Evolutionary conservation across 768 basidiomycete genomes (phyloP), one percentile per base, ranked within the genome.

Genomic region (Tephrocybe rancida): DNA sequence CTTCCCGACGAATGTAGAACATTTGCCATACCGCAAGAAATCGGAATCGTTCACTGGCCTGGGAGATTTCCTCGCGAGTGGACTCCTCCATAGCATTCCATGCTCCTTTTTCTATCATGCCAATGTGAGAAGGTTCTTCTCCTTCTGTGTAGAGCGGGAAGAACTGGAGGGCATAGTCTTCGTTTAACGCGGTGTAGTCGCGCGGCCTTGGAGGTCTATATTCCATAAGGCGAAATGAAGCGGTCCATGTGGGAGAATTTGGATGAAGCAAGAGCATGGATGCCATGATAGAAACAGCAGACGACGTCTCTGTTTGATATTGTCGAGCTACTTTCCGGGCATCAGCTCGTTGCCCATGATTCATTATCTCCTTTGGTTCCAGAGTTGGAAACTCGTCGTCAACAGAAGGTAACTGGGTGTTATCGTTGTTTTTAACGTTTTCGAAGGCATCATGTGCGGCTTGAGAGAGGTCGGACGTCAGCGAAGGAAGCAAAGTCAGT

Each of bases 21-120:
- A 53, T 53, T 18, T 57, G 50, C 56, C 56, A 57, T 5, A 53
- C 32, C 11, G 51, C 56, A 24, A 53, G 39, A 18, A 38, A 22
- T 8, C 46, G 46, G 34, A 44, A 57, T 25, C 47, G 39, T 16
- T 39, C 8, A 5, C 13, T 29, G 25, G 48, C 42, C 10, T 44
- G 21, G 18, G 5, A 24, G 13, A 49, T 19, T 13, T 38, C 35
- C 30, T 48, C 29, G 11, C 48, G 46, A 11, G 16, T 56, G 19
- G 4, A 10, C 7, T 32, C 13, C 2, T 51, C 34, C 32, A 57
- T 30, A 8, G 51, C 39, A 19, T 49, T n/a, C 56, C 51, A 57
- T 3, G 35, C 37, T 16, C 21, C 26, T 3, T 52, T 47, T n/a
- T 21, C n/a, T 19, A 46, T 38, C n/a, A 25, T 35, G 19, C 3